Base-by-base conservation (phyloP, 495 filamentous ascomycete genomes). In the Neurospora discreta region DNA sequence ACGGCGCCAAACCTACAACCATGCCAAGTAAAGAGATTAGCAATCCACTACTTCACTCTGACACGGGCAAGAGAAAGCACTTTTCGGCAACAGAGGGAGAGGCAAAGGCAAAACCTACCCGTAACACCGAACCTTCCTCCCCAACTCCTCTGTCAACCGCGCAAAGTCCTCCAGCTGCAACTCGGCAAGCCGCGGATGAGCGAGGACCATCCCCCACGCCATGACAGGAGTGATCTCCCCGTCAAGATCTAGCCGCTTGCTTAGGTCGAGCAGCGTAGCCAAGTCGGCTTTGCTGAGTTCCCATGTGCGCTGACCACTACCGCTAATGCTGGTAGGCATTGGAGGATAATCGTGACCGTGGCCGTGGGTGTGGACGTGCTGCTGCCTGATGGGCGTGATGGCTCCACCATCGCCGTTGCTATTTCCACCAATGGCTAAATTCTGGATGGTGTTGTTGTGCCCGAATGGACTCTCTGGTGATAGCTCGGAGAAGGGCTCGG, bases 211-310 rank as follows among this genome's bases (percentile, higher is more conserved):
- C 72, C 93, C 90, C 87, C 95, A 94, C 1, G 94, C 94, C 93
- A 95, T 95, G 70, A 98, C 91, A 0, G 95, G 95, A n/a, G 95
- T 97, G 78, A 99, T 91, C 81, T 99, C 95, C 33, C 93, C 92
- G 73, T 97, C 93, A 0, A 96, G 88, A 71, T 95, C 90, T 8
- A 98, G 85, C 75, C 91, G 87, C 75, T 89, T 87, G 82, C 93
- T 96, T 69, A 97, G 85, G 78, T 97, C 91, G 69, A 97, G 87
- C 46, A 98, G 84, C 65, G 91, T 94, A 40, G 88, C 79, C 46
- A 98, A 85, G 75, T 96, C 92, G 43, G 85, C 85, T 76, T 89
- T 91, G 46, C 86, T 89, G 30, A 97, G 82, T 77, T 91, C 88
- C 82, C 89, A 91, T 67, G 90, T 92, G 74, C 89, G 84, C 73